Base-by-base conservation (phyloP, 1,139 yeast species). In the Hemisphaericaspora xylofermentans region DNA sequence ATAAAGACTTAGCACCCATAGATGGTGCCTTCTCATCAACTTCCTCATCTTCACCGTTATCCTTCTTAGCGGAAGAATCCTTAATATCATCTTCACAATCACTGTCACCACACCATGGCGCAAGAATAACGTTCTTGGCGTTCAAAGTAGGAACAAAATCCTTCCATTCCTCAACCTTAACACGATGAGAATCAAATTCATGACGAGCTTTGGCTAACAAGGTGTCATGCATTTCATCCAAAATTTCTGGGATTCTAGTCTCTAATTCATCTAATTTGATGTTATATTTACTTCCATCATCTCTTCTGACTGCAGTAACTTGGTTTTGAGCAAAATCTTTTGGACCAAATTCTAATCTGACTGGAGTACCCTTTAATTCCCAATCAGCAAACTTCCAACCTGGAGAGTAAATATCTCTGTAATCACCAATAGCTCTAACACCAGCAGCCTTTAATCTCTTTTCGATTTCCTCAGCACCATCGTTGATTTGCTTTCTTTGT, bases 351-450 rank as follows among this genome's bases (percentile, higher is more conserved):
- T 94, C 99, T 38, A 93, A 62, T 67, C 98, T 87, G 51, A 93
- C 71, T 51, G 98, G 98, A 45, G 84, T 76, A 74, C 99, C 99
- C 74, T 87, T 88, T 63, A 94, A 81, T 72, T 94, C 99, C 78
- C 95, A 86, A 63, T 94, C 96, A 45, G 97, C 86, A 68, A 91
- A 94, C 70, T 93, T 94, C 98, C 98, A 94, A 50, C 98, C 98
- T 51, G 98, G 95, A 42, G 96, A 84, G 71, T 94, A 93, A 71
- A 84, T 88, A 54, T 85, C 95, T 68, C 97, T 83, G 74, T 82
- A 84, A 66, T 94, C 99, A 57, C 93, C 85, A 44, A 76, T 70
- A 33, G 78, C 91, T 65, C 97, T 84, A 44, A 93, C 70, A 41
- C 80, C 86, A 35, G 76, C 72, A 34, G 65, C 69, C 42, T 60